Percentiles rank a stretch among this genome's conserved stretches.
These are phyloP conservation scores for Aspergillus hortae DNA, from an alignment of 2,329 filamentous ascomycete species.

Conservation along the genomic window DNA sequence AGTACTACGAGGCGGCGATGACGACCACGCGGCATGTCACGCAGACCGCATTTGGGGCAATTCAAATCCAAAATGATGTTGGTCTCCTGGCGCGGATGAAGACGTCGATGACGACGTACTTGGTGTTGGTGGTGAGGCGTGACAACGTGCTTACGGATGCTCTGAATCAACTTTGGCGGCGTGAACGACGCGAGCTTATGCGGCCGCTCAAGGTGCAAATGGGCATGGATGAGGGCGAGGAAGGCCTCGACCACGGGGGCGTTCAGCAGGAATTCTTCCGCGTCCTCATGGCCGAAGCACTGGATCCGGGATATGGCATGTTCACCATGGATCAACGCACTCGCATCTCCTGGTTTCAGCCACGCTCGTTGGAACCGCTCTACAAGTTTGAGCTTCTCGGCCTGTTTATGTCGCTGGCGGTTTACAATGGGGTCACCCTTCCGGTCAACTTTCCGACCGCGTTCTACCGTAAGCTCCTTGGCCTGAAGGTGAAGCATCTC, in stretches of 20 bases:
- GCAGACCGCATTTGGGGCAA: conserved; percentile 42
- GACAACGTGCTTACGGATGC: conserved; percentile 67
- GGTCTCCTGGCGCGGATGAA: conserved; percentile 62
- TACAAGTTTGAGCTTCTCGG: conserved; percentile 92
- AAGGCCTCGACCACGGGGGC: conserved; percentile 88
- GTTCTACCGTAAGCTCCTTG: conserved; percentile 77
- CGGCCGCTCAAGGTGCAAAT: conserved; percentile 85
- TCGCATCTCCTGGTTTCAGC: conserved; percentile 82
- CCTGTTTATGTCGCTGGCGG: conserved; percentile 78
- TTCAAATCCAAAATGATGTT: conserved; percentile 54
- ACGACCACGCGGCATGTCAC: conserved; percentile 44
- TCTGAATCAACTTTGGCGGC: conserved; percentile 85
- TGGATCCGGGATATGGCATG: conserved; percentile 70
- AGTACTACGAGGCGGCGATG: conserved; percentile 67
- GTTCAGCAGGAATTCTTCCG: conserved; percentile 97
- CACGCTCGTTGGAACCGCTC: conserved; percentile 73
- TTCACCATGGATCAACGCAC: conserved; percentile 76
- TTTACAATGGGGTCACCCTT: conserved; percentile 90
- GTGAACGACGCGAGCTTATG: conserved; percentile 75
- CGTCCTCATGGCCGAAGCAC: conserved; percentile 72
- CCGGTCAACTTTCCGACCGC: conserved; percentile 84
- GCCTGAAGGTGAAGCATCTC: conserved; percentile 63
- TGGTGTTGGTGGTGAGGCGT: conserved; percentile 67
- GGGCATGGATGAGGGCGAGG: conserved; percentile 76
- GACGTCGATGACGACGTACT: conserved; percentile 65